Evolutionary conservation across 2,329 filamentous ascomycete species (phyloP).

Genomic region (Nothophoma quercina): DNA sequence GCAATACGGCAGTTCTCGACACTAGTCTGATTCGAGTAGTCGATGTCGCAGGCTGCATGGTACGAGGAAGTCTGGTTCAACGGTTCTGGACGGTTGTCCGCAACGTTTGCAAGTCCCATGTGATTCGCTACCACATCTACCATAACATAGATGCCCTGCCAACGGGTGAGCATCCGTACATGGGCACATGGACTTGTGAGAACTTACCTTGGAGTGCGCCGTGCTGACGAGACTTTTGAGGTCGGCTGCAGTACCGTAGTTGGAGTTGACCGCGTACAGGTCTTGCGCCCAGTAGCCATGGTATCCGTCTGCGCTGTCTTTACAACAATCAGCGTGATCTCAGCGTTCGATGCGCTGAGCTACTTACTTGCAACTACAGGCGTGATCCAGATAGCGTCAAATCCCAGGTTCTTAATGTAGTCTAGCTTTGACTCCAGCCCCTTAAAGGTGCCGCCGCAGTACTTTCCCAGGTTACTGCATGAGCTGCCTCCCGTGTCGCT

Average conservation of each 20-base stretch:
- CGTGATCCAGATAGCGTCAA: constrained; percentile 60
- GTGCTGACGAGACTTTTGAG: constrained; percentile 56
- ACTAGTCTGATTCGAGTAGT: constrained; percentile 43
- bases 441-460: constrained; percentile 62
- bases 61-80: constrained; percentile 39
- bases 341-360: no score
- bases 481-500: constrained; percentile 41
- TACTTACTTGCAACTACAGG: constrained; percentile 43
- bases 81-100: constrained; percentile 38
- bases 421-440: constrained; percentile 58
- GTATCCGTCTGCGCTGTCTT: constrained; percentile 55
- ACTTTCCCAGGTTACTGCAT: constrained; percentile 45
- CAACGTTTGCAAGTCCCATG: constrained; percentile 40
- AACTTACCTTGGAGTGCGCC: constrained; percentile 56
- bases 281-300: constrained; percentile 61
- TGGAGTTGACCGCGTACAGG: constrained; percentile 57
- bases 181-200: not conserved
- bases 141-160: constrained; percentile 56
- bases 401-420: constrained; percentile 60
- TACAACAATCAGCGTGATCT: no score
- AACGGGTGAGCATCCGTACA: constrained; percentile 6
- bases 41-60: constrained; percentile 37
- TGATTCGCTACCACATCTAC: constrained; percentile 62
- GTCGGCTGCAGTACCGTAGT: constrained; percentile 59
- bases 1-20: constrained; percentile 43